Base-by-base conservation (phyloP, 2,329 filamentous ascomycete species). In the Myriosclerotinia scirpicola region DNA sequence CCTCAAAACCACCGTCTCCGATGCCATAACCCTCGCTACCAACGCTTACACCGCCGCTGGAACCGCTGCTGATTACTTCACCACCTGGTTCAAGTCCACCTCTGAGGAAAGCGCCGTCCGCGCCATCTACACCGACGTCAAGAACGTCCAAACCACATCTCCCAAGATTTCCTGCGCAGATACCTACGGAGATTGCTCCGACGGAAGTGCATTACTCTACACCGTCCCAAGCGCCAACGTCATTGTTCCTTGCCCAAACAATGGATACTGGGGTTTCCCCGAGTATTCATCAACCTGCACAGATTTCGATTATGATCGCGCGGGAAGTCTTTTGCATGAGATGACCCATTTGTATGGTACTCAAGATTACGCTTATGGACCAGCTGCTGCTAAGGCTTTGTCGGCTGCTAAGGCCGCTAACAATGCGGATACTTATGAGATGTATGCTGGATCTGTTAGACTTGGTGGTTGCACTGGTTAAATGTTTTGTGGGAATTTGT, bases 391-490 rank as follows among this genome's bases (percentile, higher is more conserved):
- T 0, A 68, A 65, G 55, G 44, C 55, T 17, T 65, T 73, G 58
- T 38, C 63, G 3, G 71, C 71, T 54, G 64, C 69, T 2, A 46
- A 71, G n/a, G 71, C 71, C 5, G 66, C 71, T 20, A 64, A 50
- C 3, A 73, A 73, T 65, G 71, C 71, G 7, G 71, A 73, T 66
- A 73, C 71, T 2, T 73, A 72, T 67, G 70, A 72, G 70, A 72
- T 72, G 71, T 73, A 72, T 65, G 69, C 70, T 42, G 68, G 65
- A 46, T 70, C 68, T 66, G 71, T 73, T 6, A 70, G 70, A 64
- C 66, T 73, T 34, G 69, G 69, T 61, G 71, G 71, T 15, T 72
- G 70, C 54, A 69, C 61, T 64, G 48, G 50, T 44, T 64, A 64
- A 46, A 34, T 55, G 1, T 12, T 22, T 11, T 2, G n/a, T 36